Evolutionary conservation across 2,329 filamentous ascomycete species (phyloP).

Genomic region (Rosellinia necatrix): DNA sequence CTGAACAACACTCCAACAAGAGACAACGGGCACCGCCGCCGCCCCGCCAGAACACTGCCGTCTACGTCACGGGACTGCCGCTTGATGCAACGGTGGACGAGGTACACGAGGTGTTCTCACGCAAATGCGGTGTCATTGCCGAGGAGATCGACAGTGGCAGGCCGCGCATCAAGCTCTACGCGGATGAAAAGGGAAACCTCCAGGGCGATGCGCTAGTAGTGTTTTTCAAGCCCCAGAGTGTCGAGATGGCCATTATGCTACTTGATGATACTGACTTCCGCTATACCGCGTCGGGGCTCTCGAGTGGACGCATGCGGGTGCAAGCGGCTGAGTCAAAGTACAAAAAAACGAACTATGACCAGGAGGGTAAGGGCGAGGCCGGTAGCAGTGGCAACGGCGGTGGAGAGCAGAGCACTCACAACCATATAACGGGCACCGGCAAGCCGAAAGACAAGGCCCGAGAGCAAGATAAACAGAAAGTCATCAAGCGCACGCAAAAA

Average conservation of each 20-base stretch:
- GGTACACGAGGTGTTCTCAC: conserved; percentile 79
- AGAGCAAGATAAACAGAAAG: conserved; percentile 80
- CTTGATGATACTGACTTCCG: conserved; percentile 84
- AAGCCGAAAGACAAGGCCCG: conserved; percentile 53
- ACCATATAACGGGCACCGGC: conserved; percentile 49
- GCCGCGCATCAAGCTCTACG: conserved; percentile 92
- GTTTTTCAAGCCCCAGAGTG: conserved; percentile 95
- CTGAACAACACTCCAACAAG: conserved; percentile 50
- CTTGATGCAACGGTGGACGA: conserved; percentile 78
- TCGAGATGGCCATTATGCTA: conserved; percentile 80
- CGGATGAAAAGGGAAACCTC: conserved; percentile 78
- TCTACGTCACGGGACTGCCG: conserved; percentile 90
- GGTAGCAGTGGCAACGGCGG: conserved; percentile 7
- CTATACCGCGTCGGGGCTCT: conserved; percentile 56
- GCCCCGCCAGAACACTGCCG: conserved; percentile 77
- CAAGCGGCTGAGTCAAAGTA: conserved; percentile 87
- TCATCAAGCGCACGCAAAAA: conserved; percentile 89
- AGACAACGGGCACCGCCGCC: conserved; percentile 54
- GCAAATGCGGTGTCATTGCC: conserved; percentile 86
- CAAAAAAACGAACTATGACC: conserved; percentile 80
- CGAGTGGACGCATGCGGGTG: conserved; percentile 73
- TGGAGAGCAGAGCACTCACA: conserved; percentile 15
- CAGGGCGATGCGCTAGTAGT: conserved; percentile 93
- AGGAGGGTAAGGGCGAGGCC: conserved; percentile 35
- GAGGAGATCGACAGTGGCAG: conserved; percentile 89